phyloP scores from a whole-genome alignment of 148 eudicot species.

The Vaccinium darrowii region DNA sequence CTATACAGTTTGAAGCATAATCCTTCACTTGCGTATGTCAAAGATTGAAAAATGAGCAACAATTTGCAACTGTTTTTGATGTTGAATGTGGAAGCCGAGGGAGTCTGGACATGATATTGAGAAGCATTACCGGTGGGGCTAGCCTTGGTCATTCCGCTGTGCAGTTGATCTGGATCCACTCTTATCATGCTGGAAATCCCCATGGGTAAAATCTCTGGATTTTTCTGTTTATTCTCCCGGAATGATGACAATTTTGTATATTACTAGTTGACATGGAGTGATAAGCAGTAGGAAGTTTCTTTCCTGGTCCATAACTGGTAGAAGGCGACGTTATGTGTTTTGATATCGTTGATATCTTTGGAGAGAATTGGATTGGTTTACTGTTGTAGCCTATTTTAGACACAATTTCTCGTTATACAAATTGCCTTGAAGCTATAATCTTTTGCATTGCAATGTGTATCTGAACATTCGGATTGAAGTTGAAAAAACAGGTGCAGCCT shows the following conservation, averaged over 20 bases:
- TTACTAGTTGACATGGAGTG: not conserved
- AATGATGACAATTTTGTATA: constrained; percentile 3
- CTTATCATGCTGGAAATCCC: not conserved
- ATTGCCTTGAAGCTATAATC: constrained; percentile 24
- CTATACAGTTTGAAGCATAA: not conserved
- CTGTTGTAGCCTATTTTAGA: constrained; percentile 2
- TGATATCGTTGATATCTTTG: constrained; percentile 1
- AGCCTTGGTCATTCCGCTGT: constrained; percentile 6
- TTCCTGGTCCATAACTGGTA: not conserved
- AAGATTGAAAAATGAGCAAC: not conserved
- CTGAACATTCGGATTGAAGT: not conserved
- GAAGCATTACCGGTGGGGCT: not conserved
- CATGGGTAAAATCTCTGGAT: not conserved
- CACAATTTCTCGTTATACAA: constrained; percentile 9
- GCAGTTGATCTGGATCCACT: not conserved
- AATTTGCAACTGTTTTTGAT: not conserved
- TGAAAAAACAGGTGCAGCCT: not conserved
- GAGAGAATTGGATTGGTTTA: constrained; percentile 1
- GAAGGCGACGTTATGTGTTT: not conserved
- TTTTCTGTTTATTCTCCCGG: not conserved
- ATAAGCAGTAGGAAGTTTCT: not conserved
- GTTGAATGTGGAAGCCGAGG: constrained; percentile 7
- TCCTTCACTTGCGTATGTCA: not conserved
- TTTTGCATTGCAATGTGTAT: constrained; percentile 22
- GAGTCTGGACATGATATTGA: constrained; percentile 16